Base-by-base conservation (phyloP, 768 basidiomycete genomes). In the Hygrophoropsis aurantiaca region DNA sequence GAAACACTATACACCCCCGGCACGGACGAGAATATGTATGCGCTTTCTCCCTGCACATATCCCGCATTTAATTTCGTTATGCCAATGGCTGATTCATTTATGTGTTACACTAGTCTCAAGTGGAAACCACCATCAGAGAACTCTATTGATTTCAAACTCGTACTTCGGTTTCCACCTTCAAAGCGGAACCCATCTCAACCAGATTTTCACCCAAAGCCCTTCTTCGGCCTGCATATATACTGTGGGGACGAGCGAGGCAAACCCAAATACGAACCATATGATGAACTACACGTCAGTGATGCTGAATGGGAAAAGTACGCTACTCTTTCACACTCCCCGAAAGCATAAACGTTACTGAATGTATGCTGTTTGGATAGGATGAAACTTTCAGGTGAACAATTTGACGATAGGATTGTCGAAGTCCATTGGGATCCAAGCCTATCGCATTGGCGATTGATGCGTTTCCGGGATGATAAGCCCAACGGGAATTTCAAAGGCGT, bases 71-170 rank as follows among this genome's bases (percentile, higher is more conserved):
- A 6, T 30, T 30, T 7, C 40, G 16, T 15, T 24, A n/a, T n/a
- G n/a, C n/a, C n/a, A n/a, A n/a, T n/a, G n/a, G n/a, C n/a, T n/a
- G n/a, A n/a, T n/a, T n/a, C n/a, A n/a, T 32, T 56, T 42, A 46
- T 26, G 50, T 51, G 10, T 53, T 39, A 15, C 26, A 43, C 21
- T 55, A 98, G 95, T 53, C 67, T 99, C 60, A 99, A 99, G 68
- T 99, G 97, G 97, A 99, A 99, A 66, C 94, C 94, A 1, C 94
- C 97, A 0, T 90, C 87, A 2, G 95, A 98, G 62, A 99, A 99
- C 64, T 94, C 94, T 2, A 87, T 98, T 58, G 97, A 99, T 66
- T 98, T 99, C 75, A 92, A 93, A 65, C 85, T 98, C 23, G 80
- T 94, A 40, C 73, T 99, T n/a, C 85, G 92, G 25, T 99, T 98